Evolutionary conservation across 73 alveolate genomes (phyloP).

Genomic region (Paramecium caudatum): DNA sequence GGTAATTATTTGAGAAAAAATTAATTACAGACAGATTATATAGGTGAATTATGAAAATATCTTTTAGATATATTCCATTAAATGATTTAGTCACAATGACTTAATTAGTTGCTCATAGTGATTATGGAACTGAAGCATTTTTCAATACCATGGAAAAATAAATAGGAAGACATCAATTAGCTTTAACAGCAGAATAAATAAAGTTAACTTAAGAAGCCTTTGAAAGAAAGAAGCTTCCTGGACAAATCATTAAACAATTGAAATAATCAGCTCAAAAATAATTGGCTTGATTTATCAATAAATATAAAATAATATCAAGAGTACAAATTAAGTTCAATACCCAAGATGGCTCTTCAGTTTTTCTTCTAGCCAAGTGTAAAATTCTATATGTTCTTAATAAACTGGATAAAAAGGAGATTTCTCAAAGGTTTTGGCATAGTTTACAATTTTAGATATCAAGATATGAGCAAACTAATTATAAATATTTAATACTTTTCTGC

Average conservation of each 20-base stretch:
- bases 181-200: neutral
- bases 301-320: neutral
- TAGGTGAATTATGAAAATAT: neutral
- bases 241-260: constrained; percentile 27
- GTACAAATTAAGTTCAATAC: constrained; percentile 13
- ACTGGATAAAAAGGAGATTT: constrained; percentile 63
- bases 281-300: constrained; percentile 51
- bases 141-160: constrained; percentile 44
- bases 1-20: constrained; percentile 66
- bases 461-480: constrained; percentile 58
- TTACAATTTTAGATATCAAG: constrained; percentile 19
- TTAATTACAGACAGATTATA: constrained; percentile 27
- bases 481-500: constrained; percentile 35
- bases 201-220: constrained; percentile 34
- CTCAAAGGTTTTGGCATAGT: constrained; percentile 55
- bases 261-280: constrained; percentile 39
- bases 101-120: constrained; percentile 15
- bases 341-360: constrained; percentile 3
- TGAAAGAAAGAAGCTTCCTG: constrained; percentile 39
- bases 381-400: constrained; percentile 41
- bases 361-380: constrained; percentile 53
- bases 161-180: constrained; percentile 63
- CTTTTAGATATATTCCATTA: constrained; percentile 47
- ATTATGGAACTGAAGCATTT: constrained; percentile 38
- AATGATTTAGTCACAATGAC: constrained; percentile 45